Evolutionary conservation across 140 eudicot genomes (phyloP).

Genomic region (Ambrosia hybrid): DNA sequence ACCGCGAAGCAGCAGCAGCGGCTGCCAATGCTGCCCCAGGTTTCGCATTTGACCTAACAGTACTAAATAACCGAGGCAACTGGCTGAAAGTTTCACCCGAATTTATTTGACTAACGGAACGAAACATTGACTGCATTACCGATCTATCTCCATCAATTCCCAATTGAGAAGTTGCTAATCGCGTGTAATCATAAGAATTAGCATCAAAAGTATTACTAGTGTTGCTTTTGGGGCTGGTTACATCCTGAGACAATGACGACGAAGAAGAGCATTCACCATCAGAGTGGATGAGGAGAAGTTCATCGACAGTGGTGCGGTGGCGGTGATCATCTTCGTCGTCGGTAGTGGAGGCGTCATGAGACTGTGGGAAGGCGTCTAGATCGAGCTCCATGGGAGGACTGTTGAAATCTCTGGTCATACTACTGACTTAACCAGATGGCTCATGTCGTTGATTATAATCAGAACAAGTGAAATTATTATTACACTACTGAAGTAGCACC

Average conservation of each 20-base stretch:
- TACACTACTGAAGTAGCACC: no score
- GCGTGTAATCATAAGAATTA: slow-evolving; percentile 12
- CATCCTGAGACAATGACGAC: slow-evolving; percentile 12
- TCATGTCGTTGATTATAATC: no score
- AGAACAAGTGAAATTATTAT: no score
- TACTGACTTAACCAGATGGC: no score
- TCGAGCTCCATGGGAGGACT: slow-evolving; percentile 55
- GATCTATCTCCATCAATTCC: slow-evolving; percentile 17
- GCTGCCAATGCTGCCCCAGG: slow-evolving; percentile 99
- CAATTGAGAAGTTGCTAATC: slow-evolving; percentile 11
- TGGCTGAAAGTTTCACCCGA: slow-evolving; percentile 35
- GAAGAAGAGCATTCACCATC: slow-evolving; percentile 36
- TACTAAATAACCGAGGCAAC: slow-evolving; percentile 52
- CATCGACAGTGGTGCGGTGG: slow-evolving; percentile 69
- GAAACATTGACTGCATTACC: slow-evolving; percentile 13
- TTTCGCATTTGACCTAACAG: slow-evolving; percentile 56
- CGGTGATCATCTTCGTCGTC: slow-evolving; percentile 33
- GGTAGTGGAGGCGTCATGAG: slow-evolving; percentile 36
- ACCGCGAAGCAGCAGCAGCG: slow-evolving; percentile 81
- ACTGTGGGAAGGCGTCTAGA: slow-evolving; percentile 66
- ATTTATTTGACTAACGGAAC: slow-evolving; percentile 19
- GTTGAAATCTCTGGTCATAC: slow-evolving; percentile 14
- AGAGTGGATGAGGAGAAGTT: slow-evolving; percentile 74
- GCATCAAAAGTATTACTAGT: slow-evolving; percentile 16
- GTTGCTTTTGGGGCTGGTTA: not conserved